Evolutionary conservation across 139 green algal species (phyloP), one percentile per base, ranked within the genome.

Genomic region (Chlamydomonas schloesseri): DNA sequence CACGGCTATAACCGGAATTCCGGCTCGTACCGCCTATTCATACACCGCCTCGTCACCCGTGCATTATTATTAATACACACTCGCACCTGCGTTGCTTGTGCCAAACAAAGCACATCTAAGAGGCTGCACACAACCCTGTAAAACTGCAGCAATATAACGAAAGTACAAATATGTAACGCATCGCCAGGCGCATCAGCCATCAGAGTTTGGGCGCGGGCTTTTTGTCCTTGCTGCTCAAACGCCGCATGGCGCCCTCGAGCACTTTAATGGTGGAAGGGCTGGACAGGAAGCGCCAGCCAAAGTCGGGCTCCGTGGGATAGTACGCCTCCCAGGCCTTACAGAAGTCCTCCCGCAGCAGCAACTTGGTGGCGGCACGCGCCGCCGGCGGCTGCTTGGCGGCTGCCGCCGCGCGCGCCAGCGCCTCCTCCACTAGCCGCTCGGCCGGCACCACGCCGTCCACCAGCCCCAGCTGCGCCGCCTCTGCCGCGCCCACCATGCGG

Each of bases 371-470:
- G 2, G 73, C 73, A 26, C 90, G 83, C 8, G 89, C 90, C 46
- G 55, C 81, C 17, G 42, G 15, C 15, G 91, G 89, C 31, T 90
- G 50, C 83, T 88, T 90, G 23, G 95, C 86, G 36, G 92, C 74
- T 60, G 88, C 14, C 23, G 82, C 62, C 84, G 94, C 89, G n/a
- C 87, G 83, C 15, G 72, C 79, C 79, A 96, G 77, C 3, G 95
- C 95, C 0, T 87, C 73, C 0, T 71, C 53, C 46, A 94, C 37
- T 60, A 98, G 86, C 60, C 93, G 46, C 1, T 90, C 88, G 31
- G 90, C 91, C 1, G 89, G 9, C 13, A 95, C 94, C 0, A 98
- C 50, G 34, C 94, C 90, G 77, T 98, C 93, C 1, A 98, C 88
- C 14, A 99, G 77, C 0, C 95, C 95, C 36, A 97, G 34, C 55